Evolutionary conservation across 257 asterid genomes (phyloP).

Genomic region (Capsicum chinense): DNA sequence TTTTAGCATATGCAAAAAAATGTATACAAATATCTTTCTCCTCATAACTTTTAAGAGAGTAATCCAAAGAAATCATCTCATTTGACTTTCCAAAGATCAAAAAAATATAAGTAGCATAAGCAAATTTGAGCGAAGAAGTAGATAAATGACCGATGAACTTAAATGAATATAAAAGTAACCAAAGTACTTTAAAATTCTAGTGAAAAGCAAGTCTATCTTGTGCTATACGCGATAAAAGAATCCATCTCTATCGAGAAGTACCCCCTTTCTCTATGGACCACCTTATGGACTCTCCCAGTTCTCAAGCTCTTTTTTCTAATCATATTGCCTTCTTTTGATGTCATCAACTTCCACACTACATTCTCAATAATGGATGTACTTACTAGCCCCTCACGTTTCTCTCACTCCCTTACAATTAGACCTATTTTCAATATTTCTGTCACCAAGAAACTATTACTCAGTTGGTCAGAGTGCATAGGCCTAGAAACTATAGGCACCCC

Average conservation of each 20-base stretch:
- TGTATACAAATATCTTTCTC: no score
- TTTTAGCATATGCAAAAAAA: no score
- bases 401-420: background rate
- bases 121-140: no score
- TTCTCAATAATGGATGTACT: background rate
- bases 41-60: no score
- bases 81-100: no score
- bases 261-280: background rate
- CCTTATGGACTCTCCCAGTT: background rate
- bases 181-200: constrained; percentile 14
- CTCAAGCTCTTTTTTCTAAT: background rate
- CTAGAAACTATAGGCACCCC: background rate
- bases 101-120: no score
- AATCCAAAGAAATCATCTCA: no score
- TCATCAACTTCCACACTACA: background rate
- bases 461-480: constrained; percentile 9
- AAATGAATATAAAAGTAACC: no score
- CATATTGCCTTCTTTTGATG: background rate
- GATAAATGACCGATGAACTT: no score
- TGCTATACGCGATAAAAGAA: background rate
- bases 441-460: background rate
- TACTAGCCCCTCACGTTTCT: background rate
- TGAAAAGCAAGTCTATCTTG: background rate
- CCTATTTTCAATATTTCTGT: background rate
- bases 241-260: background rate